These are phyloP conservation scores for Penicillium desertorum DNA, from an alignment of 495 filamentous ascomycete genomes.

Conservation along the genomic window DNA sequence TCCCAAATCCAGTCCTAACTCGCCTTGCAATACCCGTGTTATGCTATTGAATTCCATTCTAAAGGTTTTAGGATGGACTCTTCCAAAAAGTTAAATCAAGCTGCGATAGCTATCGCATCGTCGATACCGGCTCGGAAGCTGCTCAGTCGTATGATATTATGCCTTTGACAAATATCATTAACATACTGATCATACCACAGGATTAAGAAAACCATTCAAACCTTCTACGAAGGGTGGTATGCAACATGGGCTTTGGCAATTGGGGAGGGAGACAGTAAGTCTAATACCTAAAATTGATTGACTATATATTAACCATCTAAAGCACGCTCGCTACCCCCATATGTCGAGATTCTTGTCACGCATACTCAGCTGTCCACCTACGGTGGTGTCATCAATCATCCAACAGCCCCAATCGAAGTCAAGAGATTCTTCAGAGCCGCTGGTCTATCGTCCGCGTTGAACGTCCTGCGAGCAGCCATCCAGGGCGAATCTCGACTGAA, in stretches of 20 bases:
- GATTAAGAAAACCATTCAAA: slow-evolving; percentile 60
- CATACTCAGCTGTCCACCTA: slow-evolving; percentile 73
- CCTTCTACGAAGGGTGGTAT: slow-evolving; percentile 62
- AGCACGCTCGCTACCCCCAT: slow-evolving; percentile 65
- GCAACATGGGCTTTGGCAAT: slow-evolving; percentile 60
- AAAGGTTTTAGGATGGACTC: slow-evolving; percentile 50
- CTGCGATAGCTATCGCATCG: slow-evolving; percentile 58
- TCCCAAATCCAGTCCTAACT: neutral
- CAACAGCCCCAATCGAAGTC: slow-evolving; percentile 66
- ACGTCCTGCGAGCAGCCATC: slow-evolving; percentile 71
- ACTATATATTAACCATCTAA: slow-evolving; percentile 3
- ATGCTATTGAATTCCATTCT: neutral
- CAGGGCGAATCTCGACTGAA: slow-evolving; percentile 67
- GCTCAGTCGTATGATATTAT: slow-evolving; percentile 51
- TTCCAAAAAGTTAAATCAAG: slow-evolving; percentile 59
- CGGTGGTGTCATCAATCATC: slow-evolving; percentile 71
- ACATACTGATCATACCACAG: slow-evolving; percentile 27
- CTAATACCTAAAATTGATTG: neutral
- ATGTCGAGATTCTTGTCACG: slow-evolving; percentile 72
- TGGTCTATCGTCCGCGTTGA: slow-evolving; percentile 65
- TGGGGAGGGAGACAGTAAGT: slow-evolving; percentile 54
- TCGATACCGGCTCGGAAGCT: slow-evolving; percentile 51
- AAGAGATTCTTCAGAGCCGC: slow-evolving; percentile 70
- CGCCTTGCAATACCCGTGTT: neutral
- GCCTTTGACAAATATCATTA: neutral